A percentile compares a stretch with the other conserved stretches of the same genome.
These are phyloP conservation scores for Colletotrichum cordylinicola DNA, from an alignment of 2,329 filamentous ascomycete species.

Conservation along the genomic window DNA sequence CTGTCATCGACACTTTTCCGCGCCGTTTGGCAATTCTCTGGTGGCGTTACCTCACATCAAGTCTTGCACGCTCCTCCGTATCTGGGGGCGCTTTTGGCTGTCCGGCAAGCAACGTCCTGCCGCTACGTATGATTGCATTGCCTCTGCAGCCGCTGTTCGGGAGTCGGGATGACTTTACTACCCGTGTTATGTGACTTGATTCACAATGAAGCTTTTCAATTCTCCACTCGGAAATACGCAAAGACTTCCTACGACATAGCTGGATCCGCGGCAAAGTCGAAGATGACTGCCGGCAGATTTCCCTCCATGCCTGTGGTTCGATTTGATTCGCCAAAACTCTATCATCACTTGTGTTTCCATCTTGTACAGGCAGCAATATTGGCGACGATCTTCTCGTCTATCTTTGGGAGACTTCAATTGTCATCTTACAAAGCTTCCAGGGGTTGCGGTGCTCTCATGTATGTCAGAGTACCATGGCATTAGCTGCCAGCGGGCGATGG, in stretches of 20 bases:
- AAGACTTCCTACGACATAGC: background rate
- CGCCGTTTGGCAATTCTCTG: background rate
- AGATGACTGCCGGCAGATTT: background rate
- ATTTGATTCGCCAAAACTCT: background rate
- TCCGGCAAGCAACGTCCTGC: background rate
- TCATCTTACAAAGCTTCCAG: background rate
- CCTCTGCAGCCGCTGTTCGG: background rate
- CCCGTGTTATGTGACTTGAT: background rate
- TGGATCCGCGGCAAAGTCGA: background rate
- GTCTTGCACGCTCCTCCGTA: background rate
- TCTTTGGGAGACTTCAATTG: background rate
- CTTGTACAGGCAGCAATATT: background rate
- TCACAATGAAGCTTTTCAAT: background rate
- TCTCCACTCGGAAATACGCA: background rate
- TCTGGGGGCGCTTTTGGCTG: background rate
- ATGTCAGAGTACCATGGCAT: conserved; percentile 20
- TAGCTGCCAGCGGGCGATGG: background rate
- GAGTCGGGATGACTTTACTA: background rate
- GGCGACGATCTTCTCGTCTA: background rate
- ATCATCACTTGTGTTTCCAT: background rate
- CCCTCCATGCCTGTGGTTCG: background rate
- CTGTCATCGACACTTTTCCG: background rate
- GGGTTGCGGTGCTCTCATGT: background rate
- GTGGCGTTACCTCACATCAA: background rate
- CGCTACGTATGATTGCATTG: background rate